Evolutionary conservation across 495 filamentous ascomycete species (phyloP), one percentile per base, ranked within the genome.

Genomic region (Talaromyces liani): DNA sequence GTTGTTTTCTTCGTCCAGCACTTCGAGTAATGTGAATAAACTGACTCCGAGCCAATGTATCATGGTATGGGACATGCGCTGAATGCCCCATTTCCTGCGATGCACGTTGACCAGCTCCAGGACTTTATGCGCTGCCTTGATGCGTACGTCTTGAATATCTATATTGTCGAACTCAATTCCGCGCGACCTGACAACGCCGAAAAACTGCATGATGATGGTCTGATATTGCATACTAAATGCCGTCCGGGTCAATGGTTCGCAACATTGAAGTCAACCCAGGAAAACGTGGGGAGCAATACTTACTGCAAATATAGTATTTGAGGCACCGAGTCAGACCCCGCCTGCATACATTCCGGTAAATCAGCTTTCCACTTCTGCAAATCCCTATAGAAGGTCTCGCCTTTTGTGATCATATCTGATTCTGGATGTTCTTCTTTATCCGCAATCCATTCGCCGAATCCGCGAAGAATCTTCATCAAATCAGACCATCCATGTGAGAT

Each of bases 21-120:
- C 62, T 9, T 67, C 67, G 6, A 71, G 64, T 8, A 71, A 41
- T 3, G 63, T 63, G 51, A 66, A 67, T 1, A 67, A 16, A 2
- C 61, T 49, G 3, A 69, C 34, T 0, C 61, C 58, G 3, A 64
- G 34, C n/a, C 63, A 69, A 25, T 67, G 67, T 49, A 65, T 64
- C 16, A n/a, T 5, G 31, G 22, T 59, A 27, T 57, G 33, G 0
- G 66, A 56, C 16, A 67, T 62, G 39, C 60, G 62, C 3, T 68
- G 56, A 9, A 67, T 45, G 8, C 63, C 58, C 62, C 64, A 67
- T 10, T 18, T 33, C 0, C 58, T 56, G 24, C 67, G 65, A 20
- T 54, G 36, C 5, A 39, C 33, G 6, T 65, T 63, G 25, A 66
- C 14, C 3, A 66, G 10, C 0, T 22, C 24, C 14, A 16, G 49